Base-by-base conservation (phyloP, 169 alveolate genomes). In the Theileria parva region DNA sequence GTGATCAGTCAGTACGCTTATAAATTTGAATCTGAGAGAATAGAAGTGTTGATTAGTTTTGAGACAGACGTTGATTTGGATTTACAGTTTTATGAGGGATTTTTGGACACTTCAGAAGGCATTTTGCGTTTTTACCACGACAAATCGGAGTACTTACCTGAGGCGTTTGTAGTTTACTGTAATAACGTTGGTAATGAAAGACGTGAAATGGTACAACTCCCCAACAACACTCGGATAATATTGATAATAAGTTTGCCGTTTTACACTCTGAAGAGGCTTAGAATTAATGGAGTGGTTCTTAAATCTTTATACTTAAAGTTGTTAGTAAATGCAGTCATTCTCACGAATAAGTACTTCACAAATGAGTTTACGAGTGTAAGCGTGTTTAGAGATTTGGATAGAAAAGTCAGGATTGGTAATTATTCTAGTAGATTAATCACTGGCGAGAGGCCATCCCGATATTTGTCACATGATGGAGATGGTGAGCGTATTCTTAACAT, bases 31-130 rank as follows among this genome's bases (percentile, higher is more conserved):
- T 27, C 39, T 2, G 23, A n/a, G 7, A 30, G 9, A 34, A 55
- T 77, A 12, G 67, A 44, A 15, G 71, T 74, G n/a, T 11, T 27
- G 12, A 53, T 83, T 23, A 75, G 77, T 37, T 27, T 83, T 30
- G 63, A 73, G 37, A 51, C 66, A 15, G 77, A 48, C 17, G 39
- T 83, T 74, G 61, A 67, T 15, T 65, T 83, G 60, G 86, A 83
- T 32, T 55, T 83, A 0, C 80, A 77, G 21, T 83, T 74, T 34
- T 13, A 23, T 2, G 28, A 48, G 44, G 89, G 79, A 25, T 25
- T 28, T 48, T 17, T 83, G 21, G 74, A 79, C 59, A 83, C 89
- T 3, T 68, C 89, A 28, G 73, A 73, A 23, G 89, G 89, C 0
- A 51, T 72, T n/a, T 68, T 77, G 57, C 39, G 37, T 5, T 83